phyloP scores from a whole-genome alignment of 768 basidiomycete species.

The Xanthoconium stramineum region DNA sequence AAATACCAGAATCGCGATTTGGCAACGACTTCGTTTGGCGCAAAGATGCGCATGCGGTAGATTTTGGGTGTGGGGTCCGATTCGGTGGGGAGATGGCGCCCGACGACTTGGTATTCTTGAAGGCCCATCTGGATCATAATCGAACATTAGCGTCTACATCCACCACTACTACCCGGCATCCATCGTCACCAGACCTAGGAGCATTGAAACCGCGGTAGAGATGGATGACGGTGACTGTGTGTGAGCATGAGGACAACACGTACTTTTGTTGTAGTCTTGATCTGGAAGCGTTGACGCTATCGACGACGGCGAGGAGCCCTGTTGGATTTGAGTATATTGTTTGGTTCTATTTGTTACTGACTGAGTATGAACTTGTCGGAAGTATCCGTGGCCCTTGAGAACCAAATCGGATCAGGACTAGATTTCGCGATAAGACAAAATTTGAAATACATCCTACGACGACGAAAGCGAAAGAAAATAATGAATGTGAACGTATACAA shows the following conservation, averaged over 20 bases:
- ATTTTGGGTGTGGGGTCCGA: slow-evolving; percentile 93
- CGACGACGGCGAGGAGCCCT: slow-evolving; percentile 18
- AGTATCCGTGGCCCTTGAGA: no score
- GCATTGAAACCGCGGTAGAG: background rate
- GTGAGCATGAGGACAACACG: slow-evolving; percentile 10
- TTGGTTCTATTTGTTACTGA: slow-evolving; percentile 27
- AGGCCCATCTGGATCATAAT: slow-evolving; percentile 60
- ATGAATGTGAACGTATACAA: background rate
- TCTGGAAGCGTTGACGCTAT: slow-evolving; percentile 29
- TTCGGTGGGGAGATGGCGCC: slow-evolving; percentile 95
- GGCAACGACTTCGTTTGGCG: slow-evolving; percentile 97
- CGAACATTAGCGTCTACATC: slow-evolving; percentile 20
- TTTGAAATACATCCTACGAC: background rate
- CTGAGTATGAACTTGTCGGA: slow-evolving; percentile 3
- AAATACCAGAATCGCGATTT: slow-evolving; percentile 99
- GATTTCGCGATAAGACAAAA: background rate
- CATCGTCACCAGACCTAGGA: slow-evolving; percentile 21
- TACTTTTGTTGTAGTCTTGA: slow-evolving; percentile 28
- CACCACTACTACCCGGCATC: slow-evolving; percentile 24
- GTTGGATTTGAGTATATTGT: slow-evolving; percentile 14
- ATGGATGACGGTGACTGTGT: background rate
- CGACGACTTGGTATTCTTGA: slow-evolving; percentile 94
- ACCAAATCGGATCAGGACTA: no score
- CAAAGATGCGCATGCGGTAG: slow-evolving; percentile 99
- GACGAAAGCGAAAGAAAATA: background rate